These are phyloP conservation scores for Gliomastix tumulicola DNA, from an alignment of 2,329 filamentous ascomycete species.

Conservation along the genomic window DNA sequence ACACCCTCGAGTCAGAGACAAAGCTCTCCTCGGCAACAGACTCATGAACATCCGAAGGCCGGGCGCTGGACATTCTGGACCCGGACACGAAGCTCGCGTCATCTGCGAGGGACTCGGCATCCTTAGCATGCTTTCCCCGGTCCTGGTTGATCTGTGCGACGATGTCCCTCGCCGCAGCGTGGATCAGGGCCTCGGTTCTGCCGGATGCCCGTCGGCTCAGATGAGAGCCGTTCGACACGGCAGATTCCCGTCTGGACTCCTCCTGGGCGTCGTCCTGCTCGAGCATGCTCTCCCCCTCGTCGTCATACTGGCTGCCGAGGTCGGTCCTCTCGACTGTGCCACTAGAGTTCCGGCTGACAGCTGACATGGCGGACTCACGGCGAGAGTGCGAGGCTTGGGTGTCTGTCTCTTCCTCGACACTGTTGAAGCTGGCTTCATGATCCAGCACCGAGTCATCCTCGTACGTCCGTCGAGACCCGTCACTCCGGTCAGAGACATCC, in stretches of 20 bases:
- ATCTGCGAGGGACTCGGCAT: slow-evolving; percentile 10
- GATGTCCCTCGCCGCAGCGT: slow-evolving; percentile 43
- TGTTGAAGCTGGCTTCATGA: not conserved
- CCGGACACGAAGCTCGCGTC: slow-evolving; percentile 13
- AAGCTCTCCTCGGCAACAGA: not conserved
- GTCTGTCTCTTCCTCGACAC: not conserved
- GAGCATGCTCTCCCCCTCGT: too few species aligned
- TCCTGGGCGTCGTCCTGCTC: too few species aligned
- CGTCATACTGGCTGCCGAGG: too few species aligned
- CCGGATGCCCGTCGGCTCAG: slow-evolving; percentile 28
- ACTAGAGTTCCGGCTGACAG: not conserved
- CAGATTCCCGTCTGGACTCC: slow-evolving; percentile 11
- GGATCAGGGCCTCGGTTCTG: slow-evolving; percentile 44
- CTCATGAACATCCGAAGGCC: slow-evolving; percentile 1
- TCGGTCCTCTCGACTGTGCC: not conserved
- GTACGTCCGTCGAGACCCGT: not conserved
- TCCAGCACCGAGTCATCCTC: not conserved
- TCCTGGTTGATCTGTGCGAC: slow-evolving; percentile 37
- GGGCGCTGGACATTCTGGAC: not conserved
- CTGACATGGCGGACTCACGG: slow-evolving; percentile 2
- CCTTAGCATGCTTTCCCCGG: slow-evolving; percentile 12
- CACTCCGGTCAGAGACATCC: not conserved
- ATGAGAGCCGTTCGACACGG: slow-evolving; percentile 11
- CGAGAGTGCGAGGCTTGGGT: slow-evolving; percentile 4
- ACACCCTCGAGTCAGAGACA: not conserved